Percentiles rank a stretch among this genome's conserved stretches.
Conservation (phyloP, 441 rosid species). For the Bruguiera hainesii region DNA sequence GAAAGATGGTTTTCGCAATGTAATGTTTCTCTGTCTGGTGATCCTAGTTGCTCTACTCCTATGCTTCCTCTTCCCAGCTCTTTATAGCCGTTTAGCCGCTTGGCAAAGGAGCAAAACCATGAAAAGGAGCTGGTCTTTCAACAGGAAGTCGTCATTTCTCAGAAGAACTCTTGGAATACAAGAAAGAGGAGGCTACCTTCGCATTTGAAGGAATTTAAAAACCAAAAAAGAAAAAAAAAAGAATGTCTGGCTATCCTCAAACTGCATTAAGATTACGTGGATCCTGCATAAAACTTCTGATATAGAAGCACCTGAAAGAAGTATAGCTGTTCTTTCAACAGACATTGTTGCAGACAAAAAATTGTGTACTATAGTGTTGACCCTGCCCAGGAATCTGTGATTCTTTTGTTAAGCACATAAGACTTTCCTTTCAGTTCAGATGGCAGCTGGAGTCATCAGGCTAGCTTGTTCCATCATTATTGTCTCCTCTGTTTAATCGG, state of each 20-base stretch:
- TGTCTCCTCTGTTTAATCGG: neutral
- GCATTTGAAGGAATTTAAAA: conserved; percentile 34
- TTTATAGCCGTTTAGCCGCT: conserved; percentile 40
- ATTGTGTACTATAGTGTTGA: no score
- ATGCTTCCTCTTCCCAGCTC: conserved; percentile 64
- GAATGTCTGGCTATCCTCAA: no score
- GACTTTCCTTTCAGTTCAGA: neutral
- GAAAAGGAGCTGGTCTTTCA: conserved; percentile 65
- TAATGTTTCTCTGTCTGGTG: conserved; percentile 62
- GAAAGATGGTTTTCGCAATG: conserved; percentile 77
- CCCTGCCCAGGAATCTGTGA: no score
- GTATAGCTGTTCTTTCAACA: no score
- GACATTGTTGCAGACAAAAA: no score
- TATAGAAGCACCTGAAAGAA: no score
- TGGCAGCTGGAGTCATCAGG: neutral
- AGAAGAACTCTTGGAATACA: conserved; percentile 38
- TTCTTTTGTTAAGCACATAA: no score
- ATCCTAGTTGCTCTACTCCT: conserved; percentile 51
- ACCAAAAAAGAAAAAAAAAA: conserved; percentile 10
- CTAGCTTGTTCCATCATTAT: conserved; percentile 7
- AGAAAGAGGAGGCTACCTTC: neutral
- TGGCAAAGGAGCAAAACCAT: conserved; percentile 52
- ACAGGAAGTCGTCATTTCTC: conserved; percentile 71
- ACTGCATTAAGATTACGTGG: no score
- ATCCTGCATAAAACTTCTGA: no score